phyloP scores from a whole-genome alignment of 345 rosid genomes.

The Eucalyptus regnans region DNA sequence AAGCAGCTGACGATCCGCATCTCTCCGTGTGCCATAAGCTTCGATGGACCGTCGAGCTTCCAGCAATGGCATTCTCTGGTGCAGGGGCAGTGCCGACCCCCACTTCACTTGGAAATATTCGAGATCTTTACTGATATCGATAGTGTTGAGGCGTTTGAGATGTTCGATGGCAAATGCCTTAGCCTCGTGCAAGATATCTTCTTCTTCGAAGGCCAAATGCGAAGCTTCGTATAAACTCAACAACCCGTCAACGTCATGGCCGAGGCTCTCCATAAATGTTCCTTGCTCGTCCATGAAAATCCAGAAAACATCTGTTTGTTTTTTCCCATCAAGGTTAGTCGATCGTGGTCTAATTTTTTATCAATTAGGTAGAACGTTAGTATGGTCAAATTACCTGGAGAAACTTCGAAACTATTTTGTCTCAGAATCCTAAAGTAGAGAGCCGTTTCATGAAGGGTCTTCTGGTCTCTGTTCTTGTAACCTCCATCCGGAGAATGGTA shows the following conservation, averaged over 20 bases:
- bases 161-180: not conserved
- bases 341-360: not conserved
- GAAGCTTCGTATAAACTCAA: conserved; percentile 36
- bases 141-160: not conserved
- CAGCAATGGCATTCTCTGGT: conserved; percentile 2
- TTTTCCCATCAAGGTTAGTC: not conserved
- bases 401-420: conserved; percentile 19
- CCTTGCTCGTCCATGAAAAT: conserved; percentile 8
- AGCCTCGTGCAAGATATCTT: conserved; percentile 11
- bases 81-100: conserved; percentile 18
- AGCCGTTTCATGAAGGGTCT: conserved; percentile 10
- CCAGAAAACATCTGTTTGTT: conserved; percentile 12
- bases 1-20: not conserved
- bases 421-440: conserved; percentile 31
- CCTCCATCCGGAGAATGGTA: not conserved
- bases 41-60: conserved; percentile 27
- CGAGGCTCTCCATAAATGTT: not conserved
- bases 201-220: conserved; percentile 14
- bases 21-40: not conserved
- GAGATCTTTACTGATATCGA: not conserved
- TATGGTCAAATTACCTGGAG: conserved; percentile 13
- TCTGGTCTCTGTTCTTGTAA: not conserved
- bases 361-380: not conserved
- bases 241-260: conserved; percentile 9
- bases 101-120: not conserved